Conservation (phyloP, 495 filamentous ascomycete species). For the Trichoderma reesei region DNA sequence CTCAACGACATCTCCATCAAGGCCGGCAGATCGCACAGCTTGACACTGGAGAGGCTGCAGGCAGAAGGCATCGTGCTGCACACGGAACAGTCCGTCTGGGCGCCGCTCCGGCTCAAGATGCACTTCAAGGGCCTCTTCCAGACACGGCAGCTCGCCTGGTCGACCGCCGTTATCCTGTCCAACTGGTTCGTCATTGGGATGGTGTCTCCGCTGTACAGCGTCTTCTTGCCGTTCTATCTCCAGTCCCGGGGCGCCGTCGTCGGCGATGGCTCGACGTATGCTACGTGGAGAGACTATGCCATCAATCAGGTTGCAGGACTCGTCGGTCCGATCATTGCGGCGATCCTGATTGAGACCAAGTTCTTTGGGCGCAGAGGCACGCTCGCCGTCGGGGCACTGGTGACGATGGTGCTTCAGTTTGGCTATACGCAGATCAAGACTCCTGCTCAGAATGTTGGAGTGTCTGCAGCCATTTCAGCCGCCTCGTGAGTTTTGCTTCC, state of each 20-base stretch:
- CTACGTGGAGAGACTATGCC: conserved; percentile 35
- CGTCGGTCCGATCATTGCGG: conserved; percentile 31
- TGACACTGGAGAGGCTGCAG: conserved; percentile 21
- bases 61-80: conserved; percentile 20
- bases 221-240: conserved; percentile 30
- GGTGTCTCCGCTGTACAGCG: conserved; percentile 26
- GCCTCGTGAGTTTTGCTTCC: conserved; percentile 16
- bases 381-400: conserved; percentile 29
- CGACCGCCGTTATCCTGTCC: conserved; percentile 24
- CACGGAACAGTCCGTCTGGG: conserved; percentile 26
- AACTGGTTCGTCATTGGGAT: conserved; percentile 33
- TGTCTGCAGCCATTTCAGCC: conserved; percentile 32
- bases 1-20: conserved; percentile 18
- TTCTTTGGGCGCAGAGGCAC: conserved; percentile 22
- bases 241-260: conserved; percentile 21
- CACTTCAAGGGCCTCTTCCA: conserved; percentile 25
- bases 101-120: conserved; percentile 20
- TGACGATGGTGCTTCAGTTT: conserved; percentile 35
- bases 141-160: conserved; percentile 20
- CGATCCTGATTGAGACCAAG: conserved; percentile 25
- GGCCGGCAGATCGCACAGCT: conserved; percentile 17
- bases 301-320: conserved; percentile 34
- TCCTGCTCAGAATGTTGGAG: conserved; percentile 31
- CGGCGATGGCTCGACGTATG: conserved; percentile 20
- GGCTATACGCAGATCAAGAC: conserved; percentile 33